phyloP scores from a whole-genome alignment of 2,329 filamentous ascomycete species.

The Chaetomium sp. region DNA sequence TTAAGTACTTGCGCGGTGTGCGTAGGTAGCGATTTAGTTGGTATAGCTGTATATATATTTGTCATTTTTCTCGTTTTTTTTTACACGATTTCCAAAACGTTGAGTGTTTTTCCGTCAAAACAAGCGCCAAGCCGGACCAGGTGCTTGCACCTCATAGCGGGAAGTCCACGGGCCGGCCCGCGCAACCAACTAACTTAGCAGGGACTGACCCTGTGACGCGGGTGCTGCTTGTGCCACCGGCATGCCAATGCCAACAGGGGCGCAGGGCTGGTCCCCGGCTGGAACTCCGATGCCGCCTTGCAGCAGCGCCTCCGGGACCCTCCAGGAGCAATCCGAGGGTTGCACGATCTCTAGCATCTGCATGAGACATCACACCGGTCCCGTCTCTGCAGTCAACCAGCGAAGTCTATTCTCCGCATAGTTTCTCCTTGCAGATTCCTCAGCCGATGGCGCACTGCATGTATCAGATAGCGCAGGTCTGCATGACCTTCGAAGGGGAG shows the following conservation, averaged over 20 bases:
- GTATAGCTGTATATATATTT: too few species aligned
- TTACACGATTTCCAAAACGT: too few species aligned
- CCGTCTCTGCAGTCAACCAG: not conserved
- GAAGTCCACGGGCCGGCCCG: conserved; percentile 2
- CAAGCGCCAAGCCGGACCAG: too few species aligned
- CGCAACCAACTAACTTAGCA: conserved; percentile 3
- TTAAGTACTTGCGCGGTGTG: too few species aligned
- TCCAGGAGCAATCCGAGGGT: not conserved
- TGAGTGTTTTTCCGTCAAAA: too few species aligned
- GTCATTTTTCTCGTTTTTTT: too few species aligned
- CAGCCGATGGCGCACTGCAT: not conserved
- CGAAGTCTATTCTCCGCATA: not conserved
- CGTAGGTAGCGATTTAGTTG: too few species aligned
- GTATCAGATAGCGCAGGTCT: conserved; percentile 1
- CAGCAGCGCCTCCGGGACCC: not conserved
- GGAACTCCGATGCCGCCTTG: conserved; percentile 1
- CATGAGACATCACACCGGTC: conserved; percentile 1
- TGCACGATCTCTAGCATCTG: not conserved
- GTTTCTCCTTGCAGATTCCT: conserved; percentile 3
- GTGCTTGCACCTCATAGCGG: too few species aligned
- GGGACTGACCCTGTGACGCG: not conserved
- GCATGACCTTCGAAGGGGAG: not conserved
- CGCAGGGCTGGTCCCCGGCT: conserved; percentile 5
- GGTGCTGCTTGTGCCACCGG: conserved; percentile 1
- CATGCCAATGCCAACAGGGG: conserved; percentile 1